A percentile compares a stretch with the other conserved stretches of the same genome.
These are phyloP conservation scores for Lactuca saligna DNA, from an alignment of 129 eudicot species.

Conservation along the genomic window DNA sequence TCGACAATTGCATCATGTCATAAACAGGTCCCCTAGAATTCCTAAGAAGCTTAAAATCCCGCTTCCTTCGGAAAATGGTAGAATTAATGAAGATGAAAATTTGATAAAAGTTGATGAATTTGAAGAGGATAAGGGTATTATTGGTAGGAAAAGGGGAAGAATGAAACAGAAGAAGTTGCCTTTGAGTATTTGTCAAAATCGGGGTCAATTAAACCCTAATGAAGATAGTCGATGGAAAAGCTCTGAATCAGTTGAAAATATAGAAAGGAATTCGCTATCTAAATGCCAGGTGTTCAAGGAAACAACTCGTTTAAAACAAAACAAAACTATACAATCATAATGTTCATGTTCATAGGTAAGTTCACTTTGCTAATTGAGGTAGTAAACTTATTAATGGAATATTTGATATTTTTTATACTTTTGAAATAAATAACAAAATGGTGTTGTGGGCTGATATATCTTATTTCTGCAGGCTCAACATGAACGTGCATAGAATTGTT, in stretches of 20 bases:
- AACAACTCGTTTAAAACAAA: constrained; percentile 51
- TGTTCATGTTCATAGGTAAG: constrained; percentile 13
- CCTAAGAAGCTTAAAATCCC: constrained; percentile 32
- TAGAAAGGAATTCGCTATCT: constrained; percentile 31
- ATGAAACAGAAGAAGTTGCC: constrained; percentile 85
- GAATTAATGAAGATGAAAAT: constrained; percentile 40
- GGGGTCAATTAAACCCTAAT: constrained; percentile 62
- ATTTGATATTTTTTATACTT: neutral
- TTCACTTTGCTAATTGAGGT: too few species aligned
- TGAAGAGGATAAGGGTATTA: constrained; percentile 48
- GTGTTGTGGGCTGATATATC: constrained; percentile 26
- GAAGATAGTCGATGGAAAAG: constrained; percentile 27
- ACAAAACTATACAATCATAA: constrained; percentile 63
- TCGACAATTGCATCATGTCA: constrained; percentile 59
- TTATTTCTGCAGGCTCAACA: neutral
- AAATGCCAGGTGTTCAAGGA: constrained; percentile 68
- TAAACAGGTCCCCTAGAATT: constrained; percentile 83
- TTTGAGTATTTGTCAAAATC: constrained; percentile 67
- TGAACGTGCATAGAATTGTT: constrained; percentile 23
- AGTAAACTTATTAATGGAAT: too few species aligned
- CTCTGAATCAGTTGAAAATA: too few species aligned
- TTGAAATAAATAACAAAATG: neutral
- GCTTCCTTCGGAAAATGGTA: constrained; percentile 40
- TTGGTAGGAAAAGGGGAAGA: constrained; percentile 76
- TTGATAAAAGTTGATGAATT: constrained; percentile 9